Base-by-base conservation (phyloP, 2,329 filamentous ascomycete genomes). In the Aspergillaceae sp. region DNA sequence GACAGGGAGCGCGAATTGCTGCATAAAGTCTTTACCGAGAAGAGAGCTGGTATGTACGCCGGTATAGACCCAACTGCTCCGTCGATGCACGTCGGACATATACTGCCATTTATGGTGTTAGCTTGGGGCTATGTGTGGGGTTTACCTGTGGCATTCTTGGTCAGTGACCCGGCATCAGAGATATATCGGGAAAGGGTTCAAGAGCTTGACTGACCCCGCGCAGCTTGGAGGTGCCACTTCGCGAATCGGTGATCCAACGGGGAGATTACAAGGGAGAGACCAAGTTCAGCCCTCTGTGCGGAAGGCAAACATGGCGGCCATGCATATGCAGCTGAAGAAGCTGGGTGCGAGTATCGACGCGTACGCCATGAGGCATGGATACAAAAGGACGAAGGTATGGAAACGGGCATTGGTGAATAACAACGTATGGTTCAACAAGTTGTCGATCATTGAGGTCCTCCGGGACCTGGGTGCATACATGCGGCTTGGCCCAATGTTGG, bases 401-500 rank as follows among this genome's bases (percentile, higher is more conserved):
- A 79, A 74, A 51, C 78, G 82, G 45, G 78, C 77, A 26, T 58
- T 96, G 34, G 64, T 82, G 29, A 94, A 95, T 69, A 98, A 98
- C 66, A 84, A 81, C 52, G 74, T 75, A 42, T 98, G 92, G 92
- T 80, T 90, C 71, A 79, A 84, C 54, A 79, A 77, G 35, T 68
- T 87, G 38, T 75, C 81, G 1, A 73, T 94, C 40, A 73, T 87
- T 42, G 86, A 95, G 40, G 78, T 96, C 43, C 72, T 94, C 54
- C 78, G 79, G 60, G 76, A 83, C 47, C 71, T 96, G 29, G 92
- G 89, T 2, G 77, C 76, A 30, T 77, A 82, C 40, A 80, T 88
- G 62, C 77, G 91, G 48, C 70, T 98, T 43, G 89, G 91, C 1
- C 78, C 89, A 3, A 89, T 98, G 87, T 75, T 98, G 48, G 81